Evolutionary conservation across 441 rosid genomes (phyloP).

Genomic region (Oxalis stricta): DNA sequence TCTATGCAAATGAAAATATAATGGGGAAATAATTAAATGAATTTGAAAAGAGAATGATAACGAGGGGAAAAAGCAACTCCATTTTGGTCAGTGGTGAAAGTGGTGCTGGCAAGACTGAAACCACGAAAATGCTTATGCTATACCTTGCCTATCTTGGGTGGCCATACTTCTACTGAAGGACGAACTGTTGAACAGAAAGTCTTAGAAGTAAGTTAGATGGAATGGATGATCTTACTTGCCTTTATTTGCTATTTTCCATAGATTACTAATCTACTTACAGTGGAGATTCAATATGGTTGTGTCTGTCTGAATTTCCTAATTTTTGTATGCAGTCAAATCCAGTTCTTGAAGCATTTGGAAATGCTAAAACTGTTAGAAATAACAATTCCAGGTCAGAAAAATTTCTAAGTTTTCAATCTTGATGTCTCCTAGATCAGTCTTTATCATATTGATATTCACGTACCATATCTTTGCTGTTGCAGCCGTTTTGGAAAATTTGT

Average conservation of each 20-base stretch:
- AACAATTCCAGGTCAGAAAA: slow-evolving; percentile 70
- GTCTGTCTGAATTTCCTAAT: no score
- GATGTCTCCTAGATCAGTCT: no score
- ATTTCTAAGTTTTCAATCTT: no score
- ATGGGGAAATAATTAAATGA: slow-evolving; percentile 8
- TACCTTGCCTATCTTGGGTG: slow-evolving; percentile 84
- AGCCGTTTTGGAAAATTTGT: slow-evolving; percentile 97
- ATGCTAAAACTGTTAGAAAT: slow-evolving; percentile 87
- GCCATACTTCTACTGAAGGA: slow-evolving; percentile 51
- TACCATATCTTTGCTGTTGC: no score
- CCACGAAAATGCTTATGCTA: slow-evolving; percentile 88
- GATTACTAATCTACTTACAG: no score
- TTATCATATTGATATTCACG: no score
- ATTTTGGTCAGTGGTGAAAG: slow-evolving; percentile 95
- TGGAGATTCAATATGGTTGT: no score
- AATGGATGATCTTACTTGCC: no score
- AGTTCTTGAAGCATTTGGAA: slow-evolving; percentile 95
- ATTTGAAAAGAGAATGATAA: slow-evolving; percentile 58
- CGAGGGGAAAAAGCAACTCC: slow-evolving; percentile 64
- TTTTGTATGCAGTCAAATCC: slow-evolving; percentile 79
- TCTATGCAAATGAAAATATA: slow-evolving; percentile 6
- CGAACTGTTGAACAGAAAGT: slow-evolving; percentile 72
- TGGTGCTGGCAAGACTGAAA: slow-evolving; percentile 94
- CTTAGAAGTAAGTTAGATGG: slow-evolving; percentile 69
- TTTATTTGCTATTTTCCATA: no score